phyloP scores from a whole-genome alignment of 768 basidiomycete species.

The Podaxis sp. region DNA sequence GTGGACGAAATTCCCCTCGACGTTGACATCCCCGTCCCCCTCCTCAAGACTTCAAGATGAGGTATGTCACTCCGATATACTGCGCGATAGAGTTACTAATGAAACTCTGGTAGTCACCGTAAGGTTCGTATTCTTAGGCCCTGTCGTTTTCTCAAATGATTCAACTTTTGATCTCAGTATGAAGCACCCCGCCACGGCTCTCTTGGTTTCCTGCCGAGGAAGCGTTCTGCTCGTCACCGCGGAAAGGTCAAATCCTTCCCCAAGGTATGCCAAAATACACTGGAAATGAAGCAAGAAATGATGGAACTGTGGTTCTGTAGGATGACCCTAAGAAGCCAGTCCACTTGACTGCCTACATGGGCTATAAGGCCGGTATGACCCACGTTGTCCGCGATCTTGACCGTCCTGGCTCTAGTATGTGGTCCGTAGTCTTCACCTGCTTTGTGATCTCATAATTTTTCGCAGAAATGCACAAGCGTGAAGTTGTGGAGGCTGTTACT shows the following conservation, averaged over 20 bases:
- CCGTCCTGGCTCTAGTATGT: constrained; percentile 97
- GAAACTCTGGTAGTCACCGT: constrained; percentile 63
- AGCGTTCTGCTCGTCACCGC: constrained; percentile 95
- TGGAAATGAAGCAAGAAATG: background rate
- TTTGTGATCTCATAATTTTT: constrained; percentile 8
- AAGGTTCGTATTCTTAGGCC: constrained; percentile 54
- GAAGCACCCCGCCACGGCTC: constrained; percentile 99
- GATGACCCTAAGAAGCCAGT: constrained; percentile 99
- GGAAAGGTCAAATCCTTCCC: constrained; percentile 99
- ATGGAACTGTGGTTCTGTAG: constrained; percentile 38
- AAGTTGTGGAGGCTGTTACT: constrained; percentile 97
- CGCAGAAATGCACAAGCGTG: constrained; percentile 99
- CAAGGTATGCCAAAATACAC: constrained; percentile 58
- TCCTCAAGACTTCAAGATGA: constrained; percentile 61
- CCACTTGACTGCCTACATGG: constrained; percentile 97
- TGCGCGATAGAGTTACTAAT: constrained; percentile 16
- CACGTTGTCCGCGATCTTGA: constrained; percentile 99
- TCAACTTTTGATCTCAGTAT: constrained; percentile 53
- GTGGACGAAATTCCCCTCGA: constrained; percentile 28
- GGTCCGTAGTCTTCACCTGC: background rate
- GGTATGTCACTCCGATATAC: constrained; percentile 39
- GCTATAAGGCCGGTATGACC: constrained; percentile 99
- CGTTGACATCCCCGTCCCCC: constrained; percentile 30
- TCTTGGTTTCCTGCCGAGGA: constrained; percentile 95
- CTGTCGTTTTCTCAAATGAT: background rate